phyloP scores from a whole-genome alignment of 306 rosid species.

The Sicyos baderoa region DNA sequence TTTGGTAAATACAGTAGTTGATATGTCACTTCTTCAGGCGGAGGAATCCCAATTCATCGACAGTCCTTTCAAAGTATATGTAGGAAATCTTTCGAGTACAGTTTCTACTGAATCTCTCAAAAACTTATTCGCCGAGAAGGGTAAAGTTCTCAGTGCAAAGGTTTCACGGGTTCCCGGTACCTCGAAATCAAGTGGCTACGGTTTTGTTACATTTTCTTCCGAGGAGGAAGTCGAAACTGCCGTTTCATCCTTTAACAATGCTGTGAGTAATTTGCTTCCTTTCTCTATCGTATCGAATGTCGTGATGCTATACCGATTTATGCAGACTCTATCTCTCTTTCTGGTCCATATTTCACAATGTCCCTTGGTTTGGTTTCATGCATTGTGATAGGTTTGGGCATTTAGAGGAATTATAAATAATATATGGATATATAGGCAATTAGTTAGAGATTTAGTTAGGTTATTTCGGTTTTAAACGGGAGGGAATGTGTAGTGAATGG shows the following conservation, averaged over 20 bases:
- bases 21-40: constrained; percentile 37
- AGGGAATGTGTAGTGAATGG: too few species aligned
- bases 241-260: constrained; percentile 62
- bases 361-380: neutral
- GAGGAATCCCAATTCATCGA: constrained; percentile 71
- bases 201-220: constrained; percentile 75
- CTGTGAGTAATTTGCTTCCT: constrained; percentile 49
- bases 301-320: constrained; percentile 14
- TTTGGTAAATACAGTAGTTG: constrained; percentile 25
- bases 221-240: constrained; percentile 88
- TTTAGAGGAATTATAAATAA: too few species aligned
- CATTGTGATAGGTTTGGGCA: too few species aligned
- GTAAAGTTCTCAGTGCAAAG: constrained; percentile 74
- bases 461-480: too few species aligned
- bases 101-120: constrained; percentile 64
- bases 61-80: constrained; percentile 84
- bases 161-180: constrained; percentile 91
- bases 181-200: constrained; percentile 75
- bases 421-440: too few species aligned
- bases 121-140: constrained; percentile 60
- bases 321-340: neutral
- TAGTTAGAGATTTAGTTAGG: too few species aligned
- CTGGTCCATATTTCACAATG: neutral
- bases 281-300: neutral
- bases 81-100: constrained; percentile 80